A percentile compares a stretch with the other conserved stretches of the same genome.
Evolutionary conservation across 1,284 basidiomycete species (phyloP).

Genomic region (Agroathelia rolfsii): DNA sequence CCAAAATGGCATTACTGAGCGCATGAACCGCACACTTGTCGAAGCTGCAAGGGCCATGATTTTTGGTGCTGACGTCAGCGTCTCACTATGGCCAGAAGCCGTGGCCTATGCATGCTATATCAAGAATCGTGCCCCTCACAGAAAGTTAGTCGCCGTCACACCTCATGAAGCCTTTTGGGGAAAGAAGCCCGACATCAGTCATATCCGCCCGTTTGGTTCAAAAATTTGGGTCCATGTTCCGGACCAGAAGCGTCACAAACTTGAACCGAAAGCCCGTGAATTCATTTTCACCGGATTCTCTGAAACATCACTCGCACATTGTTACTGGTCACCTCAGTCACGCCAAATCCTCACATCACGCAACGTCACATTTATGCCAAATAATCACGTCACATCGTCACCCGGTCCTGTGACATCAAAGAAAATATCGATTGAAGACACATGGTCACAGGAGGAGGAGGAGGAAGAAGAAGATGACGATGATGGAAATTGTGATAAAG

Average conservation of each 20-base stretch:
- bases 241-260: conserved; percentile 10
- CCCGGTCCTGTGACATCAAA: no score
- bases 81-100: conserved; percentile 16
- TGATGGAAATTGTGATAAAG: no score
- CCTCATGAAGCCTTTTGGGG: conserved; percentile 14
- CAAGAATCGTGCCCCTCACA: conserved; percentile 14
- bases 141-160: no score
- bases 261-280: conserved; percentile 8
- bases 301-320: no score
- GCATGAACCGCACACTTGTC: conserved; percentile 14
- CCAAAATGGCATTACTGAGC: conserved; percentile 19
- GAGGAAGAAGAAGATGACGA: no score
- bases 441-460: no score
- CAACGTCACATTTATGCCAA: no score
- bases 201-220: conserved; percentile 16
- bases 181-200: conserved; percentile 15
- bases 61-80: conserved; percentile 9
- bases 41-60: conserved; percentile 16
- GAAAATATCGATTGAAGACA: no score
- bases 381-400: no score
- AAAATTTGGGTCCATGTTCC: conserved; percentile 15
- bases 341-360: no score
- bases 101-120: conserved; percentile 12
- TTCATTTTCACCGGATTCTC: conserved; percentile 6
- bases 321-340: no score